phyloP scores from a whole-genome alignment of 768 basidiomycete species.

The Royoungia palumana region DNA sequence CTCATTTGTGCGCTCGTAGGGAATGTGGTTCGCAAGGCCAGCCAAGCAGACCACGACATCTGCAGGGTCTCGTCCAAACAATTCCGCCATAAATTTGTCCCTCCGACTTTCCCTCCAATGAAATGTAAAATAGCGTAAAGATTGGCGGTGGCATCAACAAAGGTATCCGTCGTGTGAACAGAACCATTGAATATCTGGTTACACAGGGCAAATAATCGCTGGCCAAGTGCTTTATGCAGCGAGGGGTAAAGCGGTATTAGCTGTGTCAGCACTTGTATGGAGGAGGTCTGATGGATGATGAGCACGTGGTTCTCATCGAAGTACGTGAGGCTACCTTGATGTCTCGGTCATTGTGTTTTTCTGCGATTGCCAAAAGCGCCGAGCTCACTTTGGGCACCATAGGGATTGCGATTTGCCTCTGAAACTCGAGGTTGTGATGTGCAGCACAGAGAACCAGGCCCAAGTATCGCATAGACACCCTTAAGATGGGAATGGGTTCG shows the following conservation, averaged over 20 bases:
- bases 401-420: slow-evolving; percentile 71
- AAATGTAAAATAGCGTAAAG: slow-evolving; percentile 64
- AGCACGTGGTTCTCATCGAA: background rate
- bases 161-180: slow-evolving; percentile 36
- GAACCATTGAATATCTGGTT: slow-evolving; percentile 57
- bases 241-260: slow-evolving; percentile 67
- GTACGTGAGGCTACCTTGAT: slow-evolving; percentile 45
- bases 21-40: slow-evolving; percentile 59
- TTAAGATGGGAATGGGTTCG: slow-evolving; percentile 57
- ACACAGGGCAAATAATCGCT: slow-evolving; percentile 50
- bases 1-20: slow-evolving; percentile 34
- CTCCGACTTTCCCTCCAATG: slow-evolving; percentile 78
- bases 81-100: slow-evolving; percentile 69
- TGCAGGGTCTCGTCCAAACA: slow-evolving; percentile 65
- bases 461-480: slow-evolving; percentile 64
- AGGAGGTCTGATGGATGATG: slow-evolving; percentile 39
- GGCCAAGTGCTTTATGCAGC: slow-evolving; percentile 53
- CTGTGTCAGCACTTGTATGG: slow-evolving; percentile 46
- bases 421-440: slow-evolving; percentile 68
- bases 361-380: slow-evolving; percentile 53
- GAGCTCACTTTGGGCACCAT: slow-evolving; percentile 68
- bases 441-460: slow-evolving; percentile 58
- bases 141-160: slow-evolving; percentile 46
- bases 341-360: slow-evolving; percentile 48
- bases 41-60: slow-evolving; percentile 64